A percentile compares a stretch with the other conserved stretches of the same genome.
Conservation (phyloP, 2,329 filamentous ascomycete species). For the Chaetomiaceae sp. region DNA sequence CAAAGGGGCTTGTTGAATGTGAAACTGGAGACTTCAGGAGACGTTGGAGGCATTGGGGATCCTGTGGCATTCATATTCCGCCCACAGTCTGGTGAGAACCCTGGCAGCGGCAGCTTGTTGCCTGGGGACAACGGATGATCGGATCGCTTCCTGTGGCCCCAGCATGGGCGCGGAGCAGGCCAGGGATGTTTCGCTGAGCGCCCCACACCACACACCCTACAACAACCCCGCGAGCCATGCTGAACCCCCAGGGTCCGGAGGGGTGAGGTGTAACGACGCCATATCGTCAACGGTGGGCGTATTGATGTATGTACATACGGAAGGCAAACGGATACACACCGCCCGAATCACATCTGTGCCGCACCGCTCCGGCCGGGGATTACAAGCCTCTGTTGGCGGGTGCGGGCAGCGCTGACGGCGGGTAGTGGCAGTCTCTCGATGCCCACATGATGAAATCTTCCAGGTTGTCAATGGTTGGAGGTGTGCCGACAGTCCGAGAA, state of each 20-base stretch:
- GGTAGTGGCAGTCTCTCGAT: neutral
- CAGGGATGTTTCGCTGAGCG: neutral
- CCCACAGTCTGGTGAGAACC: neutral
- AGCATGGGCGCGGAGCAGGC: too few species aligned
- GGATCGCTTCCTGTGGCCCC: neutral
- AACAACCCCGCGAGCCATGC: too few species aligned
- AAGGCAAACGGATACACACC: too few species aligned
- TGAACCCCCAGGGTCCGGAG: neutral
- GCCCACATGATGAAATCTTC: neutral
- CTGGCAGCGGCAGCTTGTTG: neutral
- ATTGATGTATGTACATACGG: too few species aligned
- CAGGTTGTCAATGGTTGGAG: neutral
- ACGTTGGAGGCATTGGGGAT: neutral
- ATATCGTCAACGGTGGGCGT: too few species aligned
- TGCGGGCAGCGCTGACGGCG: neutral
- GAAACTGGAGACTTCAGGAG: neutral
- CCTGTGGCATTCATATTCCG: constrained; percentile 9
- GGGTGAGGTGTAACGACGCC: too few species aligned
- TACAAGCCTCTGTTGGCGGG: neutral
- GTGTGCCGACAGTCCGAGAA: constrained; percentile 3
- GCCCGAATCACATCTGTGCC: neutral
- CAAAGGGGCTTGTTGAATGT: neutral
- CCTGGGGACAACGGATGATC: constrained; percentile 1
- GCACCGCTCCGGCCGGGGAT: neutral
- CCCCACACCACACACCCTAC: constrained; percentile 3